Base-by-base conservation (phyloP, 169 alveolate species). In the Toxoplasma gondii region DNA sequence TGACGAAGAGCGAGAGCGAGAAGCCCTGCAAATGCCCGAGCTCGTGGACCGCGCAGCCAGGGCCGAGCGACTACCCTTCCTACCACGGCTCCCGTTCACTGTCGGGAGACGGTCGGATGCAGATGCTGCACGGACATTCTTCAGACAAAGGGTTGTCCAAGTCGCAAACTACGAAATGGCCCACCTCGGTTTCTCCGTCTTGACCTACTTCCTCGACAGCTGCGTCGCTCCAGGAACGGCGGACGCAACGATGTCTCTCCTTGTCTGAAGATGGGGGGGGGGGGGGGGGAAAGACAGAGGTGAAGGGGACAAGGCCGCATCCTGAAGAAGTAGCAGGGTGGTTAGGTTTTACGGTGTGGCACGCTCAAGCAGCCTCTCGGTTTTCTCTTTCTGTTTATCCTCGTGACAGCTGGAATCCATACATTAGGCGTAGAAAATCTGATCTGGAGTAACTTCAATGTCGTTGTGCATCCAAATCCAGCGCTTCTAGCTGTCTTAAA, bases 101-200 rank as follows among this genome's bases (percentile, higher is more conserved):
- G 82, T 69, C 41, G 82, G 82, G 41, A 7, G 82, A 69, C 38
- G 31, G 16, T 34, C 36, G 36, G 82, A 69, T 24, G 31, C 29
- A 34, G 38, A 69, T 17, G 82, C 36, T 24, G 31, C 82, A 34
- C 82, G 31, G 38, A 34, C 41, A 7, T n/a, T 69, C 82, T 17
- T 24, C 82, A 69, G 31, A 34, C 82, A 69, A 24, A 17, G 82
- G 38, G 82, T 69, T 12, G 41, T 69, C 10, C 82, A 69, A 24
- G 38, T 69, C 82, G 31, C 82, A 10, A 69, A 69, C 31, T n/a
- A 69, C 41, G 82, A 69, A n/a, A 69, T n/a, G 82, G 82, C 82
- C 36, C 38, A n/a, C 41, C 82, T 69, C 36, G 82, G 41, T 24
- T 69, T 69, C 38, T 22, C 82, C 38, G 82, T 69, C 38, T 34